These are phyloP conservation scores for Mycosphaerella sp. DNA, from an alignment of 2,329 filamentous ascomycete genomes.

Conservation along the genomic window DNA sequence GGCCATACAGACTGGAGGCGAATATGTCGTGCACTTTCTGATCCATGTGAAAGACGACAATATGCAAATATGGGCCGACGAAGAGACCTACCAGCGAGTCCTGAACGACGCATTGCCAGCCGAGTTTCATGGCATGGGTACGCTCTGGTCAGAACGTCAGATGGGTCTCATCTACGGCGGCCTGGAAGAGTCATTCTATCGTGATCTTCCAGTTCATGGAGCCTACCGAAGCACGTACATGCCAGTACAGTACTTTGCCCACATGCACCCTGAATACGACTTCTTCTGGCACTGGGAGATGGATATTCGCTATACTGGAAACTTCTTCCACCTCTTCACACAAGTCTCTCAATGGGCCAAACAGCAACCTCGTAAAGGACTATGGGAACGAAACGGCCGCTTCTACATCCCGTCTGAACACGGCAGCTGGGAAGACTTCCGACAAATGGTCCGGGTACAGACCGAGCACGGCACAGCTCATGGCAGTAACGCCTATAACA, in stretches of 20 bases:
- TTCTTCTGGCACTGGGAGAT: slow-evolving; percentile 96
- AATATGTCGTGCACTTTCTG: slow-evolving; percentile 77
- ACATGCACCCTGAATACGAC: slow-evolving; percentile 81
- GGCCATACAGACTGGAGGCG: slow-evolving; percentile 67
- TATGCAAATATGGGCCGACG: slow-evolving; percentile 74
- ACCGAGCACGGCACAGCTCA: slow-evolving; percentile 48
- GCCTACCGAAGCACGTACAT: slow-evolving; percentile 72
- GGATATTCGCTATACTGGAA: slow-evolving; percentile 83
- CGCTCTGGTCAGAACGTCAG: slow-evolving; percentile 48
- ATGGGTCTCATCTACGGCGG: slow-evolving; percentile 51
- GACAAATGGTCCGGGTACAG: slow-evolving; percentile 56
- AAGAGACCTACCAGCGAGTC: slow-evolving; percentile 63
- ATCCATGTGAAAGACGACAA: slow-evolving; percentile 77
- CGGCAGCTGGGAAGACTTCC: slow-evolving; percentile 66
- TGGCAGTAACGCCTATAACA: slow-evolving; percentile 40
- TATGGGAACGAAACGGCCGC: slow-evolving; percentile 70
- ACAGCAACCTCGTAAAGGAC: slow-evolving; percentile 60
- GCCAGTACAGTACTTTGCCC: slow-evolving; percentile 90
- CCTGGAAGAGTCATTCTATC: slow-evolving; percentile 45
- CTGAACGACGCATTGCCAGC: slow-evolving; percentile 43
- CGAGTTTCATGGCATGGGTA: slow-evolving; percentile 48
- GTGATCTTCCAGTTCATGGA: slow-evolving; percentile 62
- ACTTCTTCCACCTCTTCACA: slow-evolving; percentile 75
- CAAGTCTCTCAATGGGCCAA: slow-evolving; percentile 60
- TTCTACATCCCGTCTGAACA: slow-evolving; percentile 70